These are phyloP conservation scores for Tolypocladium pustulatum DNA, from an alignment of 2,329 filamentous ascomycete genomes.

Conservation along the genomic window DNA sequence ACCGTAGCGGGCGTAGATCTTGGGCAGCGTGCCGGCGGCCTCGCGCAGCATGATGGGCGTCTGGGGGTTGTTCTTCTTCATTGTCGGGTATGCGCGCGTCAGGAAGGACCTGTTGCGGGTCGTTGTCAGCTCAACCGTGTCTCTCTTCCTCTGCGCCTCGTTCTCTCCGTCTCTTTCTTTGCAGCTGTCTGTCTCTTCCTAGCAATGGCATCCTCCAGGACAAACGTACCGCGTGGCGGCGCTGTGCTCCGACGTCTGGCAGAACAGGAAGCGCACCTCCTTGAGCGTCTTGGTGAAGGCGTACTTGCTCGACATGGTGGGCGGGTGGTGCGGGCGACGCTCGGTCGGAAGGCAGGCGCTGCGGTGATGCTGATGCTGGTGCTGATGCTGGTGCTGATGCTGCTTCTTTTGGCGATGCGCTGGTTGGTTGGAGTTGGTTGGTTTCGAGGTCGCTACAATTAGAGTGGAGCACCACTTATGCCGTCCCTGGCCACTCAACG, in stretches of 20 bases:
- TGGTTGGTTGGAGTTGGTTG: background rate
- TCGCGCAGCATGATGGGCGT: conserved; percentile 92
- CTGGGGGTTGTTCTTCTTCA: conserved; percentile 98
- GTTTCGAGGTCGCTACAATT: background rate
- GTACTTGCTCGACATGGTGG: conserved; percentile 81
- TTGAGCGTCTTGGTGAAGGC: conserved; percentile 80
- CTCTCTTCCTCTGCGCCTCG: background rate
- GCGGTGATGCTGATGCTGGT: too few relatives aligned
- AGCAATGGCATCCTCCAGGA: background rate
- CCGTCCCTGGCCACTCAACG: background rate
- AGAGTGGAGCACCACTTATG: background rate
- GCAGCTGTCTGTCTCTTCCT: background rate
- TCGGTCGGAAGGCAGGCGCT: background rate
- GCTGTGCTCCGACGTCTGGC: conserved; percentile 87
- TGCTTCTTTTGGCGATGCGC: background rate
- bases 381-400: background rate
- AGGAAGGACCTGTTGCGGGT: conserved; percentile 63
- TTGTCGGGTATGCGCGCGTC: conserved; percentile 83
- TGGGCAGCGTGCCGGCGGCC: conserved; percentile 72
- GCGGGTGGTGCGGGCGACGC: conserved; percentile 3
- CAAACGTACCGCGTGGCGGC: conserved; percentile 67
- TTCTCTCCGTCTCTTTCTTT: background rate
- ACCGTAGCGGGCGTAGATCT: conserved; percentile 91
- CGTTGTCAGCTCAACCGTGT: background rate
- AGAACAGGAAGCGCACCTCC: conserved; percentile 96